These are phyloP conservation scores for Tripterygium wilfordii DNA, from an alignment of 177 flowering plant species.

Conservation along the genomic window DNA sequence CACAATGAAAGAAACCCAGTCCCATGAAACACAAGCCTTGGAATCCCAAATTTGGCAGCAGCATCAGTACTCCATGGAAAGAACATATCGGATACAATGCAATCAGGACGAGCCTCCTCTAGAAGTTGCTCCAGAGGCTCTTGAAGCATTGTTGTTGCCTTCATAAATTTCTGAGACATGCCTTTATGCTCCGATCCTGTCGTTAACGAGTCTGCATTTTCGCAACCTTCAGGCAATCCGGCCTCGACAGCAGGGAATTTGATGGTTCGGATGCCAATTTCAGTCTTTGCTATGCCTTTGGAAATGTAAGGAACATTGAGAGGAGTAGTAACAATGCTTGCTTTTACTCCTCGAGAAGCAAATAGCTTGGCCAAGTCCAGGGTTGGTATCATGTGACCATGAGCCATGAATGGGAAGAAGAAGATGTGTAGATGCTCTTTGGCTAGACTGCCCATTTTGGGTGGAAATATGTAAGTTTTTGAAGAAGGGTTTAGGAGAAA, in stretches of 20 bases:
- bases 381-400: constrained; percentile 4
- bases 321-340: constrained; percentile 46
- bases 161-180: background rate
- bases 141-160: constrained; percentile 1
- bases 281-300: constrained; percentile 1
- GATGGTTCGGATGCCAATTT: constrained; percentile 19
- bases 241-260: constrained; percentile 23
- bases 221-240: constrained; percentile 19
- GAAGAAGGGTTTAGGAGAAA: no score
- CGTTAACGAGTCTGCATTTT: background rate
- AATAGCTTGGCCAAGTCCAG: constrained; percentile 12
- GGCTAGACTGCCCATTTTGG: background rate
- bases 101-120: constrained; percentile 5
- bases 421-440: background rate
- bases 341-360: constrained; percentile 23
- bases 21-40: constrained; percentile 42
- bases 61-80: constrained; percentile 20
- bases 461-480: no score
- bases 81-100: constrained; percentile 19
- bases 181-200: background rate
- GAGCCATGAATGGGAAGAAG: constrained; percentile 4
- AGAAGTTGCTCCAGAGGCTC: constrained; percentile 13
- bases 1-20: constrained; percentile 31
- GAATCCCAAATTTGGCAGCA: constrained; percentile 14
- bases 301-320: constrained; percentile 16